Evolutionary conservation across 768 basidiomycete species (phyloP), one percentile per base, ranked within the genome.

Genomic region (Lactarius quietus): DNA sequence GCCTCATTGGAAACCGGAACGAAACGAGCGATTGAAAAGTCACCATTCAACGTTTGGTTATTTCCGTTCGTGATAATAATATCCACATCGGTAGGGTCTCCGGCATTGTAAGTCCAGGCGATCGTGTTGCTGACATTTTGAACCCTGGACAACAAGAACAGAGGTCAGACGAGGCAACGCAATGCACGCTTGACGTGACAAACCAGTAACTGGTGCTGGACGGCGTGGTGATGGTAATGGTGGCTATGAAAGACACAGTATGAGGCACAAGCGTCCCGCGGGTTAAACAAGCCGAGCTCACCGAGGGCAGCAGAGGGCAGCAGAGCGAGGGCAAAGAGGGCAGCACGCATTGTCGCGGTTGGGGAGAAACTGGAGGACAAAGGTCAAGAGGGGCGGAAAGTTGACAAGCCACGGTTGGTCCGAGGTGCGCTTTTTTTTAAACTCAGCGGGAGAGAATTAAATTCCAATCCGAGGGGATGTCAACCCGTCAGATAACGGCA

Each of bases 111-210:
- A 20, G 63, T 61, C 78, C 78, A 79, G 41, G 66, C 68, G 66
- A 79, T 78, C 28, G 43, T 61, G 68, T 79, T 79, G 66, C 70
- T 74, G 17, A 66, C 57, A 67, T 72, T 69, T 66, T 74, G 73
- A 23, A 79, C 78, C 78, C 78, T 79, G 38, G n/a, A 29, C 17
- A 31, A 6, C 12, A 18, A 20, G 17, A 18, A 41, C 15, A 8
- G 35, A 23, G 35, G 23, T 57, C 38, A 54, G 43, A n/a, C 38
- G 28, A 28, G 45, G 23, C 43, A 23, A 28, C n/a, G 58, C 29
- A 39, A 29, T 33, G 5, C 31, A 43, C 35, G 39, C n/a, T 56
- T 28, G 43, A 33, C 12, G 17, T 7, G 23, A 36, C 68, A 20
- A 17, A 78, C 78, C 78, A 79, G 70, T 72, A 79, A 18, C 52